These are phyloP conservation scores for Coemansia sp. DNA, from an alignment of 192 early-diverging fungal species.

Conservation along the genomic window DNA sequence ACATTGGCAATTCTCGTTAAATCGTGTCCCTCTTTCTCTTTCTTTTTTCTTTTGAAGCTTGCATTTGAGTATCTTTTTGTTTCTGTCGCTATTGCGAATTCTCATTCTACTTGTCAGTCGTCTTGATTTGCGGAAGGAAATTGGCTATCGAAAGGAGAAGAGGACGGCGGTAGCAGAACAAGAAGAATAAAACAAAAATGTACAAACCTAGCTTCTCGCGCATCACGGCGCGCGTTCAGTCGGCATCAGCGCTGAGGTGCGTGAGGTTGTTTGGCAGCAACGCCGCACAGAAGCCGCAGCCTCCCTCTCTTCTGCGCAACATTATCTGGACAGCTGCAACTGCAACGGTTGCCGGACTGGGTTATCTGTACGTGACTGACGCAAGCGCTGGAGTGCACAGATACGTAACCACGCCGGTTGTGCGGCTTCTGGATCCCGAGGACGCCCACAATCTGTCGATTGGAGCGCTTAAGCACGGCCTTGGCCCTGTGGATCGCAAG, in stretches of 20 bases:
- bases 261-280: not conserved
- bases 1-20: not conserved
- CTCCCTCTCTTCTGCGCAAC: slow-evolving; percentile 31
- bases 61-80: too few relatives aligned
- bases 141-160: too few relatives aligned
- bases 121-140: too few relatives aligned
- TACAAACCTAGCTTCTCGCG: slow-evolving; percentile 5
- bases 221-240: not conserved
- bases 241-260: not conserved
- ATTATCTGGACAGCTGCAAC: slow-evolving; percentile 32
- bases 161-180: not conserved
- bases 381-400: slow-evolving; percentile 73
- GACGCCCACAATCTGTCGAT: slow-evolving; percentile 72
- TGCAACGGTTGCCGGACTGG: slow-evolving; percentile 48
- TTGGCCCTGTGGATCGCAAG: slow-evolving; percentile 64
- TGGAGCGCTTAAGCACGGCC: slow-evolving; percentile 58
- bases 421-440: slow-evolving; percentile 75
- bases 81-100: too few relatives aligned
- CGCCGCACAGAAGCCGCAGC: slow-evolving; percentile 22
- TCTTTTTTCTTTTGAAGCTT: too few relatives aligned
- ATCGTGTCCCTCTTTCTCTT: too few relatives aligned
- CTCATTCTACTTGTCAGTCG: too few relatives aligned
- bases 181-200: not conserved
- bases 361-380: slow-evolving; percentile 64
- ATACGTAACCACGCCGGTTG: slow-evolving; percentile 63